These are phyloP conservation scores for Neoboletus subvelutipes DNA, from an alignment of 768 basidiomycete species.

Conservation along the genomic window DNA sequence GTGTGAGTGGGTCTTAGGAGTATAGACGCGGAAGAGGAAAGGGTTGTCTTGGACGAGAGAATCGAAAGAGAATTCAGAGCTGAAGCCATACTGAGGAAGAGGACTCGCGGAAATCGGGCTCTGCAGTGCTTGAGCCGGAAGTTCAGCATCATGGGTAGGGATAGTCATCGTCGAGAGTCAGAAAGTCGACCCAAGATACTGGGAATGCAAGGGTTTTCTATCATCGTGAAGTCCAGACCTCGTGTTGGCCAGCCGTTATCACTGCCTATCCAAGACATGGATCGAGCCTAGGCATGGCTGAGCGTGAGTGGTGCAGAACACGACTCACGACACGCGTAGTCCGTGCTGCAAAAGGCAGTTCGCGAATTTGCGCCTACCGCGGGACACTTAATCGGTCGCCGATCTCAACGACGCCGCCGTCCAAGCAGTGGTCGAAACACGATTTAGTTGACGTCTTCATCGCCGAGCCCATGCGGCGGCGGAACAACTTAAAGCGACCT, in stretches of 20 bases:
- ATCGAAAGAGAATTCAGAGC: slow-evolving; percentile 59
- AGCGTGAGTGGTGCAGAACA: slow-evolving; percentile 13
- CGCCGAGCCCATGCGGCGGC: background rate
- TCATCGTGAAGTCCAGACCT: slow-evolving; percentile 20
- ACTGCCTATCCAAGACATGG: slow-evolving; percentile 27
- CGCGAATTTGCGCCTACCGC: background rate
- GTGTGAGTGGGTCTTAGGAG: slow-evolving; percentile 61
- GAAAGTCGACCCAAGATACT: slow-evolving; percentile 8
- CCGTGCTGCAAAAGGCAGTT: slow-evolving; percentile 6
- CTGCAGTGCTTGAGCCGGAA: slow-evolving; percentile 14
- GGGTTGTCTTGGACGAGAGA: slow-evolving; percentile 60
- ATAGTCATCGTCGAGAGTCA: slow-evolving; percentile 25
- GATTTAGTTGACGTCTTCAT: background rate
- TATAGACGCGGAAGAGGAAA: slow-evolving; percentile 80
- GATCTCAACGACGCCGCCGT: background rate
- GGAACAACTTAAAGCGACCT: background rate
- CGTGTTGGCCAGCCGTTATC: slow-evolving; percentile 35
- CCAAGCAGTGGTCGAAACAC: background rate
- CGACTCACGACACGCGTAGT: slow-evolving; percentile 25
- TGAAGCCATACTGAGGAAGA: slow-evolving; percentile 76
- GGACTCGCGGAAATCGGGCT: slow-evolving; percentile 24
- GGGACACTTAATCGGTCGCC: background rate
- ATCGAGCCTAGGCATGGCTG: background rate
- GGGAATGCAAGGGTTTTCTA: slow-evolving; percentile 28
- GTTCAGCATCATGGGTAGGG: slow-evolving; percentile 16